Conservation (phyloP, 805 yeast species). For the Ogataea saltuana region DNA sequence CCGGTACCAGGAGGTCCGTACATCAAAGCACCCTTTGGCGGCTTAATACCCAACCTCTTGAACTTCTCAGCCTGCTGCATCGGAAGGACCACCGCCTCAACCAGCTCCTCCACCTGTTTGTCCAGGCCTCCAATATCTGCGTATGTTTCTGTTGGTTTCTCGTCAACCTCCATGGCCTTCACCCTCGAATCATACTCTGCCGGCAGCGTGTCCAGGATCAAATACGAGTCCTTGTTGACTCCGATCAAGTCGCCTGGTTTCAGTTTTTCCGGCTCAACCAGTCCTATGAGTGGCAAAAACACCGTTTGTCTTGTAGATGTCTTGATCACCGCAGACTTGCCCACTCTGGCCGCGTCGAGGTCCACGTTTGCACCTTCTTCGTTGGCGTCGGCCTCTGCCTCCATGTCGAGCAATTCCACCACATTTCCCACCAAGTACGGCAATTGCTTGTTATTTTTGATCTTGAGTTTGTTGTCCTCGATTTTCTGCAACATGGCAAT, state of each 20-base stretch:
- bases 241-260: slow-evolving; percentile 98
- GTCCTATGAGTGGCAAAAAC: slow-evolving; percentile 90
- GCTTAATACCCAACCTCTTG: slow-evolving; percentile 89
- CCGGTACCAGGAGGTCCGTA: slow-evolving; percentile 99
- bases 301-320: slow-evolving; percentile 98
- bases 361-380: slow-evolving; percentile 96
- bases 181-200: slow-evolving; percentile 97
- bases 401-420: slow-evolving; percentile 88
- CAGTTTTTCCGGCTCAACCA: slow-evolving; percentile 86
- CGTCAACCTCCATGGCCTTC: slow-evolving; percentile 98
- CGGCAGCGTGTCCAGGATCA: slow-evolving; percentile 90
- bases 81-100: slow-evolving; percentile 97
- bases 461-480: slow-evolving; percentile 94
- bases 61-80: slow-evolving; percentile 98
- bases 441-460: slow-evolving; percentile 90
- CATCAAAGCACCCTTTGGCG: slow-evolving; percentile 98
- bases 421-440: slow-evolving; percentile 97
- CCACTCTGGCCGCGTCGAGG: slow-evolving; percentile 84
- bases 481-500: slow-evolving; percentile 90
- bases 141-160: slow-evolving; percentile 96
- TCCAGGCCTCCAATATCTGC: slow-evolving; percentile 98
- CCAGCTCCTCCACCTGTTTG: slow-evolving; percentile 96
- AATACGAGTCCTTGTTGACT: slow-evolving; percentile 94
- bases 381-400: slow-evolving; percentile 76
- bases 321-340: slow-evolving; percentile 97